Evolutionary conservation across 768 basidiomycete genomes (phyloP), one percentile per base, ranked within the genome.

Genomic region (Boletus sp.): DNA sequence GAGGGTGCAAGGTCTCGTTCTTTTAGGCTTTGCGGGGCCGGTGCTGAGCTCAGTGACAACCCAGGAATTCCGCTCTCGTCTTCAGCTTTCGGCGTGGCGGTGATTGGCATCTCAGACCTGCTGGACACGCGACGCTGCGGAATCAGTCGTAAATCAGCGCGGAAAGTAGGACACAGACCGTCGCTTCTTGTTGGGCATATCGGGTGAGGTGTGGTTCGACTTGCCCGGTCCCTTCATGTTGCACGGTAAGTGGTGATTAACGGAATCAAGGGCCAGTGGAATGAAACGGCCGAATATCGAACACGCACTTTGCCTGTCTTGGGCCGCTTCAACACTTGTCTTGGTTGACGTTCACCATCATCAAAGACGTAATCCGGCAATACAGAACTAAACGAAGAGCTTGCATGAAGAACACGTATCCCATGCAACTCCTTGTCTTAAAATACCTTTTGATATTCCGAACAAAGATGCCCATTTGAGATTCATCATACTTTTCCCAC

Each of bases 401-500:
- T 49, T 60, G 58, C 48, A 63, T 68, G 64, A 68, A 63, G 65
- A 57, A 62, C 54, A 54, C 53, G 20, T 9, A 51, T 58, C 39
- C 20, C 12, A 50, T 29, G 20, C 30, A 48, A 61, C 46, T 41
- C 49, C 56, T 56, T 49, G 14, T 47, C 61, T 54, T 47, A 55
- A 64, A 63, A 67, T 66, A 94, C 95, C 86, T 87, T 80, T 86
- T 97, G 68, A 98, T 92, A 70, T 98, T 89, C 48, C 93, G 86
- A 30, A 99, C 89, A 48, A 92, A 83, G 58, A 99, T 90, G 20
- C 94, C 94, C 97, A 99, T 99, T 53, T 84, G 85, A 14, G 83
- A 78, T 64, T 93, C 89, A 57, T 98, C 91, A 64, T 88, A 98
- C 69, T 90, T 89, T 68, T 98, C 96, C 94, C 97, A 98, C 77